Evolutionary conservation across 768 basidiomycete genomes (phyloP).

Genomic region (Dictyophora rubrovolvata): DNA sequence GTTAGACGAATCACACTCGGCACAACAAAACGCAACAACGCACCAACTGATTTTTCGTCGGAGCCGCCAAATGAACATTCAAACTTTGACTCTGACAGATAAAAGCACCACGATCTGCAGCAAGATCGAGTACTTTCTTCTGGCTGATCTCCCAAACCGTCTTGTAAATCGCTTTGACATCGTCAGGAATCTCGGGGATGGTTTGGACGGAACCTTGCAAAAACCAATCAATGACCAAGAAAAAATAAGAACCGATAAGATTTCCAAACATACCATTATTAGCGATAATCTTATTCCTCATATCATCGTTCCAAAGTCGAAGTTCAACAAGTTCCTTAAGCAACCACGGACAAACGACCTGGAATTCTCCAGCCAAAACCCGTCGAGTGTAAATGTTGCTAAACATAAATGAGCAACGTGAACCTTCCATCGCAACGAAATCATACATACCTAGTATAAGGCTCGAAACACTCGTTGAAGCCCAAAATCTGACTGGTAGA

Average conservation of each 20-base stretch:
- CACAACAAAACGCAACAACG: slow-evolving; percentile 16
- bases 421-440: too few relatives aligned
- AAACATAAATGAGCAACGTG: not conserved
- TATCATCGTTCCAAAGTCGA: slow-evolving; percentile 92
- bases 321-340: slow-evolving; percentile 95
- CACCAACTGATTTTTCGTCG: slow-evolving; percentile 75
- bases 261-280: slow-evolving; percentile 46
- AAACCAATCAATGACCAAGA: not conserved
- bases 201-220: slow-evolving; percentile 56
- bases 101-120: slow-evolving; percentile 97
- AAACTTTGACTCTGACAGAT: slow-evolving; percentile 95
- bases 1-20: slow-evolving; percentile 14
- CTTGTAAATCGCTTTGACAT: slow-evolving; percentile 97
- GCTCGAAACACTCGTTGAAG: slow-evolving; percentile 98
- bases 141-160: slow-evolving; percentile 99
- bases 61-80: slow-evolving; percentile 86
- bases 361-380: slow-evolving; percentile 99
- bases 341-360: slow-evolving; percentile 97
- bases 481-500: slow-evolving; percentile 98
- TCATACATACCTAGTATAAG: slow-evolving; percentile 72
- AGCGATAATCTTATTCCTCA: slow-evolving; percentile 99
- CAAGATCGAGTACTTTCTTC: slow-evolving; percentile 96
- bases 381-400: slow-evolving; percentile 99
- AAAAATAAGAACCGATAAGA: slow-evolving; percentile 23
- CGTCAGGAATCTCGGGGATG: slow-evolving; percentile 78